Evolutionary conservation across 495 filamentous ascomycete genomes (phyloP).

Genomic region (Trichoderma erinaceum): DNA sequence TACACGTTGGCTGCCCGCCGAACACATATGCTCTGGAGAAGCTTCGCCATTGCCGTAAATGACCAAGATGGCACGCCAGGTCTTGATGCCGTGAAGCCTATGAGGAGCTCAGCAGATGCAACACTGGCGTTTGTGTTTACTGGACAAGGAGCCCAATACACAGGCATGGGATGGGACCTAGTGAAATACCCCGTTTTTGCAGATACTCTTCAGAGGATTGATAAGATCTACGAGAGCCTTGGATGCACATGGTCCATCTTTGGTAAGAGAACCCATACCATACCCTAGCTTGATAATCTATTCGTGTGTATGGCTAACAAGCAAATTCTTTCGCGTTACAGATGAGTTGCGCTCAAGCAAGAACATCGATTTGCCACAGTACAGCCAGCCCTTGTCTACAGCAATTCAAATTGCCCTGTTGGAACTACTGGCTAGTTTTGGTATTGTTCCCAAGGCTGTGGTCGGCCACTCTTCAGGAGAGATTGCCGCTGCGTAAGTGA

Average conservation of each 20-base stretch:
- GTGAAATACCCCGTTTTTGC: slow-evolving; percentile 25
- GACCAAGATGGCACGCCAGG: slow-evolving; percentile 13
- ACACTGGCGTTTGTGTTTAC: slow-evolving; percentile 34
- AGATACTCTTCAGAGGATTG: slow-evolving; percentile 21
- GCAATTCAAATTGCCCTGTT: slow-evolving; percentile 47
- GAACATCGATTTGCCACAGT: slow-evolving; percentile 32
- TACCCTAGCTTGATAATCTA: background rate
- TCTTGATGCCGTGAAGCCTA: slow-evolving; percentile 17
- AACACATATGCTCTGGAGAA: slow-evolving; percentile 26
- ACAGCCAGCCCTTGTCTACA: slow-evolving; percentile 41
- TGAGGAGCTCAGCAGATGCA: slow-evolving; percentile 17
- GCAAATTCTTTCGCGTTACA: background rate
- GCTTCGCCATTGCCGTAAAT: slow-evolving; percentile 21
- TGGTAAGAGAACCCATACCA: slow-evolving; percentile 17
- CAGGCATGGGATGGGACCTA: slow-evolving; percentile 43
- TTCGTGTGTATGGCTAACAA: background rate
- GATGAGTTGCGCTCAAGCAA: slow-evolving; percentile 21
- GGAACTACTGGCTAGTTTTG: slow-evolving; percentile 41
- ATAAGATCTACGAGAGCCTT: slow-evolving; percentile 22
- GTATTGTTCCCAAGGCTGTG: slow-evolving; percentile 40
- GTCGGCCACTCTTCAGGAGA: slow-evolving; percentile 59
- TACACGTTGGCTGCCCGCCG: slow-evolving; percentile 31
- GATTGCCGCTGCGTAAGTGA: slow-evolving; percentile 40
- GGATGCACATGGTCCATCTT: slow-evolving; percentile 31
- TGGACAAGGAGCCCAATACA: slow-evolving; percentile 43